Conservation (phyloP, 2,329 filamentous ascomycete genomes). For the Colletotrichum karsti region DNA sequence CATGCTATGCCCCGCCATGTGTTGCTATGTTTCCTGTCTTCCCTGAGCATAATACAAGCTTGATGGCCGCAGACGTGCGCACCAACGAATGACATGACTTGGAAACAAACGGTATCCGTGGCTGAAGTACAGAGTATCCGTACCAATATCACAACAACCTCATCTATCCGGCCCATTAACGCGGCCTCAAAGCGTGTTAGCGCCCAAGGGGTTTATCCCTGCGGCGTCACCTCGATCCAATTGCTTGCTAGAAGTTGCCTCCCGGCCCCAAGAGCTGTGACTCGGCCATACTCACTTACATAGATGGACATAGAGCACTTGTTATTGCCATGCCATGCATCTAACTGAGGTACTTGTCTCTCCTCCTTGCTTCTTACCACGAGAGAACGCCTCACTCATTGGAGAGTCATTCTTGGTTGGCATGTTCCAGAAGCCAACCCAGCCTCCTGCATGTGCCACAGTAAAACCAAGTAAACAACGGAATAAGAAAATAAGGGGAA, state of each 20-base stretch:
- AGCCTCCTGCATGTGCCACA: constrained; percentile 3
- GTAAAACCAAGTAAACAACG: constrained; percentile 4
- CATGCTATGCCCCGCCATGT: background rate
- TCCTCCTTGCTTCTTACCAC: background rate
- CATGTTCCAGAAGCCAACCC: constrained; percentile 26
- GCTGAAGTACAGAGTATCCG: background rate
- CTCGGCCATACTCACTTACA: background rate
- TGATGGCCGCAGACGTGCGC: background rate
- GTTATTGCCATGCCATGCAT: background rate
- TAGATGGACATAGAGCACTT: background rate
- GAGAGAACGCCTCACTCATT: background rate
- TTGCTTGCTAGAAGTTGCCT: constrained; percentile 14
- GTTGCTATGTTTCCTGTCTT: background rate
- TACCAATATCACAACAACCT: background rate
- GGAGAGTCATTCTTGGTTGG: background rate
- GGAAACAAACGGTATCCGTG: background rate
- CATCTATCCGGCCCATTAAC: constrained; percentile 17
- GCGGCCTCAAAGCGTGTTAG: constrained; percentile 19
- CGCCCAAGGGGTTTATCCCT: constrained; percentile 22
- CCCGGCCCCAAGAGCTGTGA: background rate
- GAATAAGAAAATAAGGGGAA: constrained; percentile 13
- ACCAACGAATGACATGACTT: no score
- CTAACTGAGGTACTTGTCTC: background rate
- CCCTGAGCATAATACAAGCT: background rate
- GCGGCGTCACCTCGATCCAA: constrained; percentile 13